A percentile compares a stretch with the other conserved stretches of the same genome.
Conservation (phyloP, 1,139 yeast genomes). For the Diutina catenulata region DNA sequence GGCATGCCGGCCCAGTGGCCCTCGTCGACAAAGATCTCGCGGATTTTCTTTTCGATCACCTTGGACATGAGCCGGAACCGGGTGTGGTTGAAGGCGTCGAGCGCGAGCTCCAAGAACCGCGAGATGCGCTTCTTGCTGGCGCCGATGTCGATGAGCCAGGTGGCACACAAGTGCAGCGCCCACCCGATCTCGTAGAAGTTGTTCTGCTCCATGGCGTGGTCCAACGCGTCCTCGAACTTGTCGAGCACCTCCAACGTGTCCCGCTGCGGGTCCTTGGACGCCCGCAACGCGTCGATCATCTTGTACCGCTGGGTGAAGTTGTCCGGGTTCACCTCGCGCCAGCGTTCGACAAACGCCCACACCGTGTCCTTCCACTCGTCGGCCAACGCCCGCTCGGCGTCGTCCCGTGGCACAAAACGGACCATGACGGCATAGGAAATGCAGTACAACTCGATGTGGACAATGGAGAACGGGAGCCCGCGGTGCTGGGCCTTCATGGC, state of each 20-base stretch:
- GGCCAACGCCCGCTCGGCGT: conserved; percentile 8
- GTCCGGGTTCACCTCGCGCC: conserved; percentile 24
- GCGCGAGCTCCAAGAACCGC: neutral
- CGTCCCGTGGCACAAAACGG: conserved; percentile 8
- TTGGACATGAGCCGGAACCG: conserved; percentile 4
- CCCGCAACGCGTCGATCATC: conserved; percentile 22
- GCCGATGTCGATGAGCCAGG: conserved; percentile 27
- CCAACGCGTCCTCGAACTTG: conserved; percentile 35
- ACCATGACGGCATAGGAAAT: conserved; percentile 11
- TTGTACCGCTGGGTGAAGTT: conserved; percentile 25
- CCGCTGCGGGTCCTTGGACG: conserved; percentile 9
- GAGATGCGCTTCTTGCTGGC: conserved; percentile 10
- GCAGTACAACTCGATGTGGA: conserved; percentile 16
- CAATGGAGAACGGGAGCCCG: conserved; percentile 15
- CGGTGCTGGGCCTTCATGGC: conserved; percentile 9
- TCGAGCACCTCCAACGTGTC: conserved; percentile 27
- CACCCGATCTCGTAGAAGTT: conserved; percentile 30
- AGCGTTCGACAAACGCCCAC: conserved; percentile 16
- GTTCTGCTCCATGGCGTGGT: conserved; percentile 19
- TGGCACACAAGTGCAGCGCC: conserved; percentile 33
- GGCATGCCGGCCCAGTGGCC: conserved; percentile 24
- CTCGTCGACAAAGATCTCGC: conserved; percentile 12
- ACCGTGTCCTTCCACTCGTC: conserved; percentile 7
- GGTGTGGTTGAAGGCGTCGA: neutral
- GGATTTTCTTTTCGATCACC: conserved; percentile 12